Percentiles rank a stretch among this genome's conserved stretches.
phyloP scores from a whole-genome alignment of 2,329 filamentous ascomycete species.

The Atkinsonella hypoxylon region DNA sequence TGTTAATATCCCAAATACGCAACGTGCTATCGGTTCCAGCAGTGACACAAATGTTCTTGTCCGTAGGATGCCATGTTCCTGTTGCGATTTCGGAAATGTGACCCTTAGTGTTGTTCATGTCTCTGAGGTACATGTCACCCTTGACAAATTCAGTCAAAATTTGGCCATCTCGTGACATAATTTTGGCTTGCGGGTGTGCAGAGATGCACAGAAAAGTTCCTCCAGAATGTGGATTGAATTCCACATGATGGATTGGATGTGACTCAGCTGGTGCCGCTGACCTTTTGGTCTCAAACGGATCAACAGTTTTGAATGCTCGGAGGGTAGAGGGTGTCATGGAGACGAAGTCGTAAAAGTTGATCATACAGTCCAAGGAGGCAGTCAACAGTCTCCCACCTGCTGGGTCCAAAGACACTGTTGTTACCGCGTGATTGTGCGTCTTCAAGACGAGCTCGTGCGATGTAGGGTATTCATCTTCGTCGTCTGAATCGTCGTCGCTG shows the following conservation, averaged over 20 bases:
- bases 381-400: slow-evolving; percentile 76
- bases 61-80: slow-evolving; percentile 81
- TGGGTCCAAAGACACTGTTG: slow-evolving; percentile 71
- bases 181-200: slow-evolving; percentile 79
- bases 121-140: slow-evolving; percentile 94
- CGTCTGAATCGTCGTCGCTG: slow-evolving; percentile 33
- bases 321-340: slow-evolving; percentile 93
- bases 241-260: slow-evolving; percentile 74
- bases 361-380: slow-evolving; percentile 79
- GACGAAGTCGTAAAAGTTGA: slow-evolving; percentile 91
- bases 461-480: slow-evolving; percentile 80
- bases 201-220: slow-evolving; percentile 76
- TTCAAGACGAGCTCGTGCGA: slow-evolving; percentile 90
- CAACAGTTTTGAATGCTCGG: slow-evolving; percentile 83
- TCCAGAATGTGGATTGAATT: slow-evolving; percentile 76
- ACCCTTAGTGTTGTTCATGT: slow-evolving; percentile 96
- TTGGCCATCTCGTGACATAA: slow-evolving; percentile 82
- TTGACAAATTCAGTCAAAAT: slow-evolving; percentile 82
- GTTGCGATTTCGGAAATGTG: slow-evolving; percentile 87
- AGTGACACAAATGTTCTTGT: slow-evolving; percentile 76
- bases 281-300: slow-evolving; percentile 66
- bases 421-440: slow-evolving; percentile 81
- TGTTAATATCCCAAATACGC: slow-evolving; percentile 93
- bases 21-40: slow-evolving; percentile 91
- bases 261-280: slow-evolving; percentile 62